Evolutionary conservation across 306 rosid species (phyloP).

Genomic region (Dryas octopetala): DNA sequence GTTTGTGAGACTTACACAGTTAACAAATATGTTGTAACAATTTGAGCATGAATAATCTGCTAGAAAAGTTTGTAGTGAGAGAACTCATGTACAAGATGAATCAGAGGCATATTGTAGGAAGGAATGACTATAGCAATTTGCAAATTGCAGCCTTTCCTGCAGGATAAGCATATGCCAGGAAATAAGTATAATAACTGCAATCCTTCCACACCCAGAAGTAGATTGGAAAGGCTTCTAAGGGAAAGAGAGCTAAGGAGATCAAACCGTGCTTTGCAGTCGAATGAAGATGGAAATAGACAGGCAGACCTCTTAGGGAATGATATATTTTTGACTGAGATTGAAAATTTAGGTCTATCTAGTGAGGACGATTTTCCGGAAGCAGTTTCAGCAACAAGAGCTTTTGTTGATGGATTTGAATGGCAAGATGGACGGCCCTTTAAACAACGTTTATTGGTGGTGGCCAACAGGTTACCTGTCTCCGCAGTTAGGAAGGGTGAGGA

Average conservation of each 20-base stretch:
- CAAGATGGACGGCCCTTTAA: conserved; percentile 55
- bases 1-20: conserved; percentile 5
- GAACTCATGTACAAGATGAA: conserved; percentile 3
- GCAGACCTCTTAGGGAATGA: conserved; percentile 44
- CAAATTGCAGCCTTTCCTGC: conserved; percentile 33
- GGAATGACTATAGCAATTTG: conserved; percentile 1
- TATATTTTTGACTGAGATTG: conserved; percentile 31
- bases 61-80: conserved; percentile 3
- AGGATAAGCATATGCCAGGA: conserved; percentile 54
- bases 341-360: conserved; percentile 23
- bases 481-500: conserved; percentile 83
- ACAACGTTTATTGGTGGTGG: conserved; percentile 86
- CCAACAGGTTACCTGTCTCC: conserved; percentile 92
- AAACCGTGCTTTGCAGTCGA: conserved; percentile 32
- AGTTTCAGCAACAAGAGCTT: conserved; percentile 24
- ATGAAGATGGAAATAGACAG: conserved; percentile 52
- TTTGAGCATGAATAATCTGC: background rate
- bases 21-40: background rate
- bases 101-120: background rate
- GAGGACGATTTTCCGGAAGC: conserved; percentile 61
- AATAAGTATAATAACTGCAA: conserved; percentile 58
- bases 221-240: conserved; percentile 90
- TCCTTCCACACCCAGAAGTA: conserved; percentile 71
- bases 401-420: conserved; percentile 46
- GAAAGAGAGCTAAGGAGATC: conserved; percentile 87